phyloP scores from a whole-genome alignment of 2,329 filamentous ascomycete genomes.

The Teratosphaeria gauchensis region DNA sequence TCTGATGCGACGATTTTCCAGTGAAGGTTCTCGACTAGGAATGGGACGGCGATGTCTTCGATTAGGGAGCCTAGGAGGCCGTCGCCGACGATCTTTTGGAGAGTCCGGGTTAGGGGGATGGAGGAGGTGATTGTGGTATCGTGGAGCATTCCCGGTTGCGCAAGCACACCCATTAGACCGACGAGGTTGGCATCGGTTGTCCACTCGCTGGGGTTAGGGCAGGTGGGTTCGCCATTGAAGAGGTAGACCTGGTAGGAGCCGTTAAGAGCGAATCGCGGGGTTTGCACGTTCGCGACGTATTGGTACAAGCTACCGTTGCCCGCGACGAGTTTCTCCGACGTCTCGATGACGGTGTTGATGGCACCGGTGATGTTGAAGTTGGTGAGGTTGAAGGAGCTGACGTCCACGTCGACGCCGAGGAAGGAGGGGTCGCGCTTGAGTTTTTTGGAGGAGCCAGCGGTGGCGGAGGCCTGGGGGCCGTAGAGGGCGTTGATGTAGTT shows the following conservation, averaged over 20 bases:
- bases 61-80: slow-evolving; percentile 23
- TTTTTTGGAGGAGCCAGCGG: slow-evolving; percentile 12
- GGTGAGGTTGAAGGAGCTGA: neutral
- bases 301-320: slow-evolving; percentile 43
- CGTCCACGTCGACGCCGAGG: neutral
- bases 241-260: slow-evolving; percentile 57
- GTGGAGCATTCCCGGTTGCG: slow-evolving; percentile 12
- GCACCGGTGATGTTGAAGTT: neutral
- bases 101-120: slow-evolving; percentile 36
- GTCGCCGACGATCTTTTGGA: slow-evolving; percentile 25
- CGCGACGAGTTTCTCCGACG: slow-evolving; percentile 12
- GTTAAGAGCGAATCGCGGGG: slow-evolving; percentile 50
- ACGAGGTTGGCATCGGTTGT: slow-evolving; percentile 44
- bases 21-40: slow-evolving; percentile 23
- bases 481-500: slow-evolving; percentile 45
- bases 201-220: slow-evolving; percentile 41
- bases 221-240: slow-evolving; percentile 48
- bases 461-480: slow-evolving; percentile 29
- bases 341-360: neutral
- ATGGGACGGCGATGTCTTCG: slow-evolving; percentile 19
- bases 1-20: slow-evolving; percentile 24
- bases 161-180: slow-evolving; percentile 47
- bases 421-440: slow-evolving; percentile 5
- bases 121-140: slow-evolving; percentile 28
- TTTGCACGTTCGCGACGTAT: slow-evolving; percentile 59